These are phyloP conservation scores for Scleromitrula shiraiana DNA, from an alignment of 2,329 filamentous ascomycete species.

Conservation along the genomic window DNA sequence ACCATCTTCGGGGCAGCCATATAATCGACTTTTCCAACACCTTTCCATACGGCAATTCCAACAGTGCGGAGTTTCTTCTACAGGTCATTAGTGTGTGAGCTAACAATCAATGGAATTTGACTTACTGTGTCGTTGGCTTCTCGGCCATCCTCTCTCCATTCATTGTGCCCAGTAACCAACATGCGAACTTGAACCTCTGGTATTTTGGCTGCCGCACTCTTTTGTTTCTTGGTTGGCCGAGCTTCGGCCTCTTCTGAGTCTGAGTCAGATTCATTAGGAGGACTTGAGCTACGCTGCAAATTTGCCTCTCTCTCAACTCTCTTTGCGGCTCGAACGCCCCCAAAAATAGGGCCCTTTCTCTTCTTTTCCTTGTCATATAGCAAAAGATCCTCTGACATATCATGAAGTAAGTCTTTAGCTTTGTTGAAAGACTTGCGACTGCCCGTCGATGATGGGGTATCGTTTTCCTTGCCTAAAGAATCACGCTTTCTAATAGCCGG, in stretches of 20 bases:
- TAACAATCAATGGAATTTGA: constrained; percentile 10
- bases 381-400: constrained; percentile 74
- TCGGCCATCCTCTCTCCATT: constrained; percentile 67
- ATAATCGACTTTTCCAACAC: constrained; percentile 71
- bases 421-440: constrained; percentile 84
- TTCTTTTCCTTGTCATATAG: constrained; percentile 93
- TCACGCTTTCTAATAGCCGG: constrained; percentile 38
- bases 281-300: constrained; percentile 33
- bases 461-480: constrained; percentile 69
- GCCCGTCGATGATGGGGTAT: constrained; percentile 67
- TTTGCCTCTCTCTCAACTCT: constrained; percentile 43
- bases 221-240: constrained; percentile 43
- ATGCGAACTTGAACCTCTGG: constrained; percentile 66
- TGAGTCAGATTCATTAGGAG: constrained; percentile 11
- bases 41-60: constrained; percentile 72
- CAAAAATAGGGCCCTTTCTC: constrained; percentile 52
- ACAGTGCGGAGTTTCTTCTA: constrained; percentile 75
- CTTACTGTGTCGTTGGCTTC: constrained; percentile 77
- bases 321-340: constrained; percentile 55
- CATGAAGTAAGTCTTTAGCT: constrained; percentile 68
- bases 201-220: constrained; percentile 52
- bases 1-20: constrained; percentile 81
- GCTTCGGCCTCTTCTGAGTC: constrained; percentile 41
- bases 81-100: constrained; percentile 14
- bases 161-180: constrained; percentile 74